phyloP scores from a whole-genome alignment of 176 grass and related monocot genomes.

The Secale cereale region DNA sequence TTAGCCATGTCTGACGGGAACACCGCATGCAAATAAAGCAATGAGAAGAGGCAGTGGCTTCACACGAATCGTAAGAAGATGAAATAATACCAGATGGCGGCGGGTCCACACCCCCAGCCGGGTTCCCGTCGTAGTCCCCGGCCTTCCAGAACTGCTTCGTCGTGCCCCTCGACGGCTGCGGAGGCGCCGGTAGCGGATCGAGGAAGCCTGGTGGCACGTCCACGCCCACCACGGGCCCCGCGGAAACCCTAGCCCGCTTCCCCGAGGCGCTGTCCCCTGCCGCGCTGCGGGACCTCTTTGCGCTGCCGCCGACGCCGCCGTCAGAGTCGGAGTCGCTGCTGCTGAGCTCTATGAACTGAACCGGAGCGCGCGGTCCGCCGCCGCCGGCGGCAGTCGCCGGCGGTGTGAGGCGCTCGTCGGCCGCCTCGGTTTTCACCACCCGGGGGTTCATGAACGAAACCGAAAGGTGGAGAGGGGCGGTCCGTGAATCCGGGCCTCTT shows the following conservation, averaged over 20 bases:
- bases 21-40: not conserved
- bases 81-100: slow-evolving; percentile 37
- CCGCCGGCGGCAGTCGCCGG: not conserved
- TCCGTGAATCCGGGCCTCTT: slow-evolving; percentile 1
- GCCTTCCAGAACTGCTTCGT: slow-evolving; percentile 99
- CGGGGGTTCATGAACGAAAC: slow-evolving; percentile 28
- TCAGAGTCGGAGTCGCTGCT: slow-evolving; percentile 70
- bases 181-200: slow-evolving; percentile 46
- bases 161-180: not conserved
- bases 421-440: slow-evolving; percentile 48
- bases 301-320: not conserved
- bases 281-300: slow-evolving; percentile 20
- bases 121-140: slow-evolving; percentile 68
- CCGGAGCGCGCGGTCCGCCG: not conserved
- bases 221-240: not conserved
- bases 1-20: not conserved
- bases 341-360: slow-evolving; percentile 61
- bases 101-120: not conserved
- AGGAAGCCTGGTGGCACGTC: slow-evolving; percentile 71
- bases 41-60: not conserved
- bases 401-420: not conserved
- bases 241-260: slow-evolving; percentile 38
- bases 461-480: not conserved
- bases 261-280: not conserved
- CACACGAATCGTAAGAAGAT: not conserved